These are phyloP conservation scores for Hanseniaspora thailandica DNA, from an alignment of 805 yeast genomes.

Conservation along the genomic window DNA sequence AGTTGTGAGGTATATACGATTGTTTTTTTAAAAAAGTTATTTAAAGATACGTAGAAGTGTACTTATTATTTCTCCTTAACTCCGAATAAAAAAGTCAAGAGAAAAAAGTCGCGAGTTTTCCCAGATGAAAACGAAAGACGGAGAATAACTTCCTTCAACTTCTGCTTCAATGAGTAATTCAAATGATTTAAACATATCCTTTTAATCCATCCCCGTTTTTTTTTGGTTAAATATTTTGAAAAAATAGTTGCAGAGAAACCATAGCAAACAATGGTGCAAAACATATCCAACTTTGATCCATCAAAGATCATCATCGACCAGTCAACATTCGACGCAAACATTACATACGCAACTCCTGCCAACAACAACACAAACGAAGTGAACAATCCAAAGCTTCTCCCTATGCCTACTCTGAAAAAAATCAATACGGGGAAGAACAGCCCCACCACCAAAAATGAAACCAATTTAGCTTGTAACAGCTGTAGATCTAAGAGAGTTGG, in stretches of 20 bases:
- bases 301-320: background rate
- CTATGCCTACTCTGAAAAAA: background rate
- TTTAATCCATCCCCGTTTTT: too few relatives aligned
- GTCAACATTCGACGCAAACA: background rate
- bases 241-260: too few relatives aligned
- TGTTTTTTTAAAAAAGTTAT: too few relatives aligned
- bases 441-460: background rate
- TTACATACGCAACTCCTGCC: background rate
- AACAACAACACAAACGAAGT: background rate
- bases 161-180: background rate
- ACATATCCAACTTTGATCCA: background rate
- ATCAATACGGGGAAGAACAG: background rate
- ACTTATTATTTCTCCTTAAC: too few relatives aligned
- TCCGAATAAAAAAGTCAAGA: too few relatives aligned
- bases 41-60: too few relatives aligned
- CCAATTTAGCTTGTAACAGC: conserved; percentile 26
- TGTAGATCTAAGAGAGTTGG: conserved; percentile 33
- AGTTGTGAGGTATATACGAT: conserved; percentile 6
- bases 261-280: background rate
- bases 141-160: background rate
- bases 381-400: background rate
- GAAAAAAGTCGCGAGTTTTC: too few relatives aligned
- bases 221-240: too few relatives aligned
- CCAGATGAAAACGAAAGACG: too few relatives aligned
- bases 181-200: too few relatives aligned